Base-by-base conservation (phyloP, 495 filamentous ascomycete genomes). In the Xylaria longipes region DNA sequence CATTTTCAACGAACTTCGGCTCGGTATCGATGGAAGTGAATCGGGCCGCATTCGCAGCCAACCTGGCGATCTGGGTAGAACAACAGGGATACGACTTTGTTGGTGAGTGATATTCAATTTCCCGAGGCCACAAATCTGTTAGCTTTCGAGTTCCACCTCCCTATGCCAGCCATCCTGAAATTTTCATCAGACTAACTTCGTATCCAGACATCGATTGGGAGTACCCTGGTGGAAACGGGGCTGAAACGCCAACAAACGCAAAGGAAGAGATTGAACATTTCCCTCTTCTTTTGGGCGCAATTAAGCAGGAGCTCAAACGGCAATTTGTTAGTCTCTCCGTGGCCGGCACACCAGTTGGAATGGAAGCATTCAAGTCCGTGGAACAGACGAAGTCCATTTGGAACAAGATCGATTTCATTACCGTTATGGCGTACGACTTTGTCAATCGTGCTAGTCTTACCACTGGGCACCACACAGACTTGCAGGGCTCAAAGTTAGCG, bases 341-440 rank as follows among this genome's bases (percentile, higher is more conserved):
- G 0, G 89, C 90, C 0, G 89, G 86, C 29, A 82, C 84, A 14
- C 72, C 78, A 29, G 73, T 69, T 35, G 89, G 91, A 71, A 89
- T 91, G 85, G 85, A 89, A 37, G 89, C 89, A 20, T 91, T 85
- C 76, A 43, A 56, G 29, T 89, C 85, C 8, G 74, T 80, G 7
- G 77, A 84, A n/a, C 82, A 84, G 27, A 82, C 86, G 1, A 85
- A 86, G 14, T 73, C 83, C 70, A 89, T 91, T 74, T 87, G 84
- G 79, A 68, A 80, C 46, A 82, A 82, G 2, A 84, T 91, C 20
- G 89, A 92, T 75, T 87, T 87, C 76, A 81, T 91, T 79, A 91
- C 91, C 73, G 80, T 91, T 45, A 92, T 92, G 89, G 81, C 84
- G 31, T 92, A 91, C 79, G 90, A 92, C 76, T 77, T 91, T 71